These are phyloP conservation scores for Meyerozyma guilliermondii DNA, from an alignment of 1,139 yeast species.

Conservation along the genomic window DNA sequence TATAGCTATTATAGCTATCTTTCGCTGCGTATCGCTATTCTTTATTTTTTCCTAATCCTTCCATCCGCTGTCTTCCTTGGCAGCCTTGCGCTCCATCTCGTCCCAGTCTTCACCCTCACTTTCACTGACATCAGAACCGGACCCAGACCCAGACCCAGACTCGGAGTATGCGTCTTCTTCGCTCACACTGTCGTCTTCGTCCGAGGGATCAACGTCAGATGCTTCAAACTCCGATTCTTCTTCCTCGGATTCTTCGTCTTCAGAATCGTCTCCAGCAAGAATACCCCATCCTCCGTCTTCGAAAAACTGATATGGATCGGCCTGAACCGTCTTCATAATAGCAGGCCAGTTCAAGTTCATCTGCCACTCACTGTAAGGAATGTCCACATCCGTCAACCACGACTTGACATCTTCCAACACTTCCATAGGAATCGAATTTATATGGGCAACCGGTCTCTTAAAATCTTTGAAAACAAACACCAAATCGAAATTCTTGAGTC, in stretches of 20 bases:
- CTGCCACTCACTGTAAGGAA: conserved; percentile 92
- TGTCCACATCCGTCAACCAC: conserved; percentile 94
- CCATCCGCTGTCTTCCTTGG: conserved; percentile 35
- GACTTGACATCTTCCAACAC: conserved; percentile 87
- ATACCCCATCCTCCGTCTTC: conserved; percentile 95
- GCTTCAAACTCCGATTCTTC: conserved; percentile 59
- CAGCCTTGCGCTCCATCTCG: conserved; percentile 67
- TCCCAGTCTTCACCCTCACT: conserved; percentile 74
- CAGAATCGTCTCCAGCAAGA: conserved; percentile 68
- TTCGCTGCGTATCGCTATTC: not conserved
- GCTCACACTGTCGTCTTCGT: conserved; percentile 54
- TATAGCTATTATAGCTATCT: too few species aligned
- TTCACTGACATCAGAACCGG: conserved; percentile 40
- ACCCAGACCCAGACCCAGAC: conserved; percentile 28
- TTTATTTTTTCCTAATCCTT: conserved; percentile 2
- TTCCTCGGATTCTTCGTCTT: conserved; percentile 58
- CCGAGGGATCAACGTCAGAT: conserved; percentile 65
- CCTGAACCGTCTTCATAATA: conserved; percentile 88
- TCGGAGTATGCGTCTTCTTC: conserved; percentile 49
- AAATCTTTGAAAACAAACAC: conserved; percentile 95
- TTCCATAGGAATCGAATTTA: conserved; percentile 93
- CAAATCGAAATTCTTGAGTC: conserved; percentile 91
- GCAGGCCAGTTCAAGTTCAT: conserved; percentile 94
- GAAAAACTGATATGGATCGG: conserved; percentile 93
- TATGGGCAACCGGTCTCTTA: conserved; percentile 79